Conservation (phyloP, 2,329 filamentous ascomycete species). For the Aureobasidium sp. region DNA sequence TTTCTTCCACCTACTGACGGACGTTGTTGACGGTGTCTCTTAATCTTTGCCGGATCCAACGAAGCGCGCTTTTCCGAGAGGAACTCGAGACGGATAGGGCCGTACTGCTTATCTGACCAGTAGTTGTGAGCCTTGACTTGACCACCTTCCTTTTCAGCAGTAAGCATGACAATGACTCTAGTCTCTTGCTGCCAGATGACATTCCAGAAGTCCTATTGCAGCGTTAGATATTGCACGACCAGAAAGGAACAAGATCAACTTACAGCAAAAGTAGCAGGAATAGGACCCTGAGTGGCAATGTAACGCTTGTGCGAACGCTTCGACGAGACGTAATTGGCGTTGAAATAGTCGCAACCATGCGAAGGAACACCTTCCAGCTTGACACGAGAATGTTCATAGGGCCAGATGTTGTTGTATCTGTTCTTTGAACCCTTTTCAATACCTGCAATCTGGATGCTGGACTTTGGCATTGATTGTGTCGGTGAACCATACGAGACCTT, state of each 20-base stretch:
- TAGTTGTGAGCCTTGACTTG: slow-evolving; percentile 94
- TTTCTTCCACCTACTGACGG: slow-evolving; percentile 30
- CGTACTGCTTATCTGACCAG: slow-evolving; percentile 75
- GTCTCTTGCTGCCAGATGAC: slow-evolving; percentile 96
- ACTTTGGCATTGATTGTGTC: slow-evolving; percentile 23
- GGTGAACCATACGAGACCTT: slow-evolving; percentile 50
- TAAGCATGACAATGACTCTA: slow-evolving; percentile 91
- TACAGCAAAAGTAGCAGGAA: slow-evolving; percentile 86
- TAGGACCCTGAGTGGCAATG: slow-evolving; percentile 88
- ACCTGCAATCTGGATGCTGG: slow-evolving; percentile 66
- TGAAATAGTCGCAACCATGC: slow-evolving; percentile 84
- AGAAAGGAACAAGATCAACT: slow-evolving; percentile 28
- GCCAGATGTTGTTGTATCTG: slow-evolving; percentile 94
- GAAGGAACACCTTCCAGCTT: slow-evolving; percentile 60
- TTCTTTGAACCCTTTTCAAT: slow-evolving; percentile 95
- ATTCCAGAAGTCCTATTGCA: slow-evolving; percentile 83
- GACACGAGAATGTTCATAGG: slow-evolving; percentile 88
- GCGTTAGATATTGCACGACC: neutral
- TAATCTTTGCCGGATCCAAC: slow-evolving; percentile 54
- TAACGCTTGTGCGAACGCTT: slow-evolving; percentile 81
- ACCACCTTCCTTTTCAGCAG: slow-evolving; percentile 85
- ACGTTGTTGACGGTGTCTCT: slow-evolving; percentile 30
- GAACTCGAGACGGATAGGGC: slow-evolving; percentile 62
- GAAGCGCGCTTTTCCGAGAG: slow-evolving; percentile 78
- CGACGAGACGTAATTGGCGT: slow-evolving; percentile 79